Percentiles rank a stretch among this genome's conserved stretches.
Evolutionary conservation across 2,329 filamentous ascomycete species (phyloP).

Genomic region (Zymoseptoria tritici): DNA sequence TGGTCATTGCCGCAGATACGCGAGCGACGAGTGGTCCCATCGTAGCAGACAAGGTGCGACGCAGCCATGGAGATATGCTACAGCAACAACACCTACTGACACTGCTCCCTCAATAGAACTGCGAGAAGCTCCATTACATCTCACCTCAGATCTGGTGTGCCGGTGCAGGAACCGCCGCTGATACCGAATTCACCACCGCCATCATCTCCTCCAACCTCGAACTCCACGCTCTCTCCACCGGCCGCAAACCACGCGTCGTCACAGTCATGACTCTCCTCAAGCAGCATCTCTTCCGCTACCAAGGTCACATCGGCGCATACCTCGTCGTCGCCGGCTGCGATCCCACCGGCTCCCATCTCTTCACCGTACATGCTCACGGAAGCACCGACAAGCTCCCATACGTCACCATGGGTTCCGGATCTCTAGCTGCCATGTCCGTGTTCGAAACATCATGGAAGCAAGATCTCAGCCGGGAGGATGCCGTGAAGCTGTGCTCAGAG

Average conservation of each 20-base stretch:
- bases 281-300: slow-evolving; percentile 97
- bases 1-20: slow-evolving; percentile 97
- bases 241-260: slow-evolving; percentile 91
- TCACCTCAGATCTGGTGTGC: slow-evolving; percentile 98
- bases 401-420: slow-evolving; percentile 97
- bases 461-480: slow-evolving; percentile 66
- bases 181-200: slow-evolving; percentile 98
- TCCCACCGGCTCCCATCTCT: slow-evolving; percentile 88
- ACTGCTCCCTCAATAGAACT: slow-evolving; percentile 55
- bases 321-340: slow-evolving; percentile 95
- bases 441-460: slow-evolving; percentile 96
- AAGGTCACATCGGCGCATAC: slow-evolving; percentile 96
- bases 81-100: slow-evolving; percentile 5
- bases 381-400: slow-evolving; percentile 98
- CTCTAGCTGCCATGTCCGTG: slow-evolving; percentile 91
- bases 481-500: slow-evolving; percentile 73
- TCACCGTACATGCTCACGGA: slow-evolving; percentile 97
- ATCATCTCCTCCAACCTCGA: slow-evolving; percentile 98
- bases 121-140: slow-evolving; percentile 99
- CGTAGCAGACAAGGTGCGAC: slow-evolving; percentile 83
- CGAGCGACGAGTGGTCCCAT: slow-evolving; percentile 95
- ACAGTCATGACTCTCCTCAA: slow-evolving; percentile 99
- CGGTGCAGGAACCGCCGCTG: slow-evolving; percentile 91
- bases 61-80: neutral
- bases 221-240: slow-evolving; percentile 91